A percentile compares a stretch with the other conserved stretches of the same genome.
Conservation (phyloP, 345 rosid genomes). For the Citrus mangshanensis region DNA sequence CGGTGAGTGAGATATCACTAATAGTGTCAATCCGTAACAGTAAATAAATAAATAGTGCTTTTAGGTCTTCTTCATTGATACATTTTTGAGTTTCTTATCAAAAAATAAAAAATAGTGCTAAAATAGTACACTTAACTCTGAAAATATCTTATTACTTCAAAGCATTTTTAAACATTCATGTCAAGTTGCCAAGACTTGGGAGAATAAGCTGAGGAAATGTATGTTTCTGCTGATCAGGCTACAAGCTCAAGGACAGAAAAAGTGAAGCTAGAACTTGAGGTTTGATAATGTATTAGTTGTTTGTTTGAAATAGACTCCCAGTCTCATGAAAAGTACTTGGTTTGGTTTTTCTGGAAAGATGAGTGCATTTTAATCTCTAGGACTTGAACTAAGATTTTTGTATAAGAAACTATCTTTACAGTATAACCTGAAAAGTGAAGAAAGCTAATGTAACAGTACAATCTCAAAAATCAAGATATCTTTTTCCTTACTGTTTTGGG, state of each 20-base stretch:
- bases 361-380: background rate
- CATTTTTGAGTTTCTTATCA: no score
- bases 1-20: background rate
- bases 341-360: background rate
- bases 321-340: background rate
- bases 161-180: background rate
- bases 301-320: background rate
- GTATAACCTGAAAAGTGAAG: background rate
- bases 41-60: background rate
- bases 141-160: background rate
- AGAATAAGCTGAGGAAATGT: background rate
- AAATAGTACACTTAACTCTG: background rate
- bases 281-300: background rate
- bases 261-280: background rate
- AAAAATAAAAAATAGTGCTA: background rate
- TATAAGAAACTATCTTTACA: background rate
- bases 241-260: background rate
- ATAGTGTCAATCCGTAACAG: background rate
- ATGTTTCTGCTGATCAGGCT: background rate
- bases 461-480: background rate
- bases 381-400: background rate
- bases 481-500: background rate
- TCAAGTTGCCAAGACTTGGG: background rate
- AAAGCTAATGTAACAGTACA: no score
- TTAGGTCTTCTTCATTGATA: no score